Base-by-base conservation (phyloP, 805 yeast genomes). In the Pichia thaimueangensis region DNA sequence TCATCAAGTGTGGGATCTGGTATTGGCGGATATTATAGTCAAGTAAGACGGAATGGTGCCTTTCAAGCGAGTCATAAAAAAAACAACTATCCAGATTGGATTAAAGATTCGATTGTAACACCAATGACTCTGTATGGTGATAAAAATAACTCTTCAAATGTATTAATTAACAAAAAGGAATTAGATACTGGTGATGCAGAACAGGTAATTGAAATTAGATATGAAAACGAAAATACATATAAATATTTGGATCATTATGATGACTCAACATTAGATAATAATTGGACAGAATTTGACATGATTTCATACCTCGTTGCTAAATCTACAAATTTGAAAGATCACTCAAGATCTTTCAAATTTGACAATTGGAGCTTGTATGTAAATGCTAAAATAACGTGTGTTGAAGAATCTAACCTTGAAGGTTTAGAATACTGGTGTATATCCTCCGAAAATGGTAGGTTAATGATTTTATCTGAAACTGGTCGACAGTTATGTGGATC, bases 381-480 rank as follows among this genome's bases (percentile, higher is more conserved):
- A 32, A 69, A 71, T 16, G 67, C 68, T 16, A 61, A 62, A 33
- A 67, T 73, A 32, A 59, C 64, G 3, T 58, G 66, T 15, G 59
- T 58, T 20, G 47, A 63, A 8, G 53, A 59, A 4, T 59, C 69
- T 0, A 47, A 50, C 4, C 29, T 37, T 6, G 69, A 67, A 40
- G 71, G 72, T 28, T 71, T 74, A 29, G 72, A 77, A 37, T 78
- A 65, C 51, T 73, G 80, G 67, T 72, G 73, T 10, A 55, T 78
- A 19, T 68, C 81, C 0, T 77, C 86, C 0, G 80, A 79, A 36
- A 65, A 71, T 24, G 88, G 88, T 0, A 59, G 76, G 0, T 50
- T 81, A 12, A 69, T 73, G 46, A 48, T 77, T 0, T 51, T 71
- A 7, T 58, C 72, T 1, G 64, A 73, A 0, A 57, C 60, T 6